These are phyloP conservation scores for Obba rivulosa DNA, from an alignment of 768 basidiomycete genomes.

Conservation along the genomic window DNA sequence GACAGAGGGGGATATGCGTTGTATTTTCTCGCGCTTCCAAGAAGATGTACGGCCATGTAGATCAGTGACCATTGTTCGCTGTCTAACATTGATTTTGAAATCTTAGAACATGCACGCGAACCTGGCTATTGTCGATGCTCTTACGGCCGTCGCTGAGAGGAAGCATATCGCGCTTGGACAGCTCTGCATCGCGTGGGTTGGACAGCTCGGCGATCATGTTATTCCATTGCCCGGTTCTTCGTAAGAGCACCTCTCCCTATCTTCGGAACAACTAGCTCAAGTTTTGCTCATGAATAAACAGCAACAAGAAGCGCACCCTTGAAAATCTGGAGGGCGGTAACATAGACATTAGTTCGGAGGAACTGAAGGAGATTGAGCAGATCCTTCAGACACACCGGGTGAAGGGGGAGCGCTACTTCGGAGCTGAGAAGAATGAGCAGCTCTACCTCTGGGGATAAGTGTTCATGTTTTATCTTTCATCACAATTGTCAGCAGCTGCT, in stretches of 20 bases:
- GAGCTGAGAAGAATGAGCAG: slow-evolving; percentile 2
- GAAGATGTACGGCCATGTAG: background rate
- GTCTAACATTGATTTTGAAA: background rate
- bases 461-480: too few relatives aligned
- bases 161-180: slow-evolving; percentile 35
- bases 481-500: too few relatives aligned
- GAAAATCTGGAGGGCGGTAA: slow-evolving; percentile 39
- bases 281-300: too few relatives aligned
- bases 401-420: slow-evolving; percentile 34
- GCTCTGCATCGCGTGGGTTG: slow-evolving; percentile 34
- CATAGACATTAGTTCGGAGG: slow-evolving; percentile 25
- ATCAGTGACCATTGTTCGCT: background rate
- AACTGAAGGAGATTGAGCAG: slow-evolving; percentile 15
- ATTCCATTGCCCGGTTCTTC: slow-evolving; percentile 42
- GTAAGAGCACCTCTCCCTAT: slow-evolving; percentile 13
- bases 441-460: slow-evolving; percentile 30
- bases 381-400: slow-evolving; percentile 30
- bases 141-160: slow-evolving; percentile 32
- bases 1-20: slow-evolving; percentile 3
- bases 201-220: slow-evolving; percentile 28
- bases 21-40: background rate
- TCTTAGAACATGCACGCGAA: slow-evolving; percentile 35
- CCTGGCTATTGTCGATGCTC: slow-evolving; percentile 33
- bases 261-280: too few relatives aligned
- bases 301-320: slow-evolving; percentile 14